Evolutionary conservation across 129 eudicot species (phyloP).

Genomic region (Artemisia annua): DNA sequence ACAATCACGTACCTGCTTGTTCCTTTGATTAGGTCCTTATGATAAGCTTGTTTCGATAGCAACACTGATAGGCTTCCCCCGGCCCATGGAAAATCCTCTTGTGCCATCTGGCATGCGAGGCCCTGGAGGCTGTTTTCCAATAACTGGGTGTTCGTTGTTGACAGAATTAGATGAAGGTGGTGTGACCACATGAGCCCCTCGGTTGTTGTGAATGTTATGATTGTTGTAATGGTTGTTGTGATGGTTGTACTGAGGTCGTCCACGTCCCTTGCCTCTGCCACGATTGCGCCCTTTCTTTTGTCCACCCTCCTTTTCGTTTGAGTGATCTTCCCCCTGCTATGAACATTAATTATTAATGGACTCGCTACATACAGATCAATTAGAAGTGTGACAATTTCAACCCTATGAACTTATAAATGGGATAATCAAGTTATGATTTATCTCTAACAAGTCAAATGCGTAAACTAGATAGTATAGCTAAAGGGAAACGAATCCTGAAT

Average conservation of each 20-base stretch:
- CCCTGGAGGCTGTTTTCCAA: constrained; percentile 64
- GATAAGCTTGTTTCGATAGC: constrained; percentile 18
- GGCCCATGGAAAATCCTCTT: constrained; percentile 88
- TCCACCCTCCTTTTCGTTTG: not conserved
- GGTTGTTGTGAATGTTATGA: constrained; percentile 24
- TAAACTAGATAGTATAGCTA: not conserved
- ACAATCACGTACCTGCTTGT: constrained; percentile 6
- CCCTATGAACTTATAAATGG: too few species aligned
- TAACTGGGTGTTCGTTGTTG: constrained; percentile 36
- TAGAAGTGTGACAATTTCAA: too few species aligned
- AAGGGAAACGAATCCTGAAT: too few species aligned
- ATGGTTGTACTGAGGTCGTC: constrained; percentile 1
- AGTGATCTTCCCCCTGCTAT: not conserved
- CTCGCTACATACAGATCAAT: not conserved
- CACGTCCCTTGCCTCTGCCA: constrained; percentile 4
- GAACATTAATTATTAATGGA: too few species aligned
- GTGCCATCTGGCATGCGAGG: constrained; percentile 99
- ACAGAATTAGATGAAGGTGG: constrained; percentile 36
- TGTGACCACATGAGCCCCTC: constrained; percentile 46
- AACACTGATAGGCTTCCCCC: constrained; percentile 64
- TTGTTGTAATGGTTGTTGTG: not conserved
- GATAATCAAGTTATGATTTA: not conserved
- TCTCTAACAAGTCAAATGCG: too few species aligned
- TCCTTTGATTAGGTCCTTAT: constrained; percentile 18
- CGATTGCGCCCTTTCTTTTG: not conserved